phyloP scores from a whole-genome alignment of 208 protist species.

The Trypanosoma melophagium region DNA sequence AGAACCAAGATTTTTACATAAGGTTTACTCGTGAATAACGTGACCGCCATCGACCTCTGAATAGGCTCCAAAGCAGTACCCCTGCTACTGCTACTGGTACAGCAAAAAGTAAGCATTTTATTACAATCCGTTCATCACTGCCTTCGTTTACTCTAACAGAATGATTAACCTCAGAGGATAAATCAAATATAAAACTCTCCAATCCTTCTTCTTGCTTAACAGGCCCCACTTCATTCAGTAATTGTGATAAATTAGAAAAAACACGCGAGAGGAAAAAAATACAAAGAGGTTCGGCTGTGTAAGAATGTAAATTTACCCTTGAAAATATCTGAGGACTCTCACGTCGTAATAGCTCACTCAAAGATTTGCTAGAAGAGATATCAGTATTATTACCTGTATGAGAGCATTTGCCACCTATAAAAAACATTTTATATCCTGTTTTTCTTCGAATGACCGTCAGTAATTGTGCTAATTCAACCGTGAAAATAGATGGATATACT shows the following conservation, averaged over 20 bases:
- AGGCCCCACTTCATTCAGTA: conserved; percentile 6
- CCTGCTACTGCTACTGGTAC: no score
- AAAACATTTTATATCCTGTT: conserved; percentile 13
- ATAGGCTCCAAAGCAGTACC: no score
- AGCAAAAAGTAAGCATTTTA: no score
- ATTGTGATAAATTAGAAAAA: conserved; percentile 10
- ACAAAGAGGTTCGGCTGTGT: conserved; percentile 23
- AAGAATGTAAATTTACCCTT: conserved; percentile 16
- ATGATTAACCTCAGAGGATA: neutral
- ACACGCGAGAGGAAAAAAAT: conserved; percentile 23
- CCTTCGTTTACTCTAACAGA: neutral
- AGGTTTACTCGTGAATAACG: no score
- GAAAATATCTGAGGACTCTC: neutral
- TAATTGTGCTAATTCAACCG: conserved; percentile 3
- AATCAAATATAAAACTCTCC: conserved; percentile 7
- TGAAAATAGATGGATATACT: conserved; percentile 34
- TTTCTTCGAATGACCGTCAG: conserved; percentile 18
- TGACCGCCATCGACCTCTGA: no score
- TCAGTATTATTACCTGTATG: neutral
- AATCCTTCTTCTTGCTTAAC: neutral
- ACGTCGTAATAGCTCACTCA: conserved; percentile 1
- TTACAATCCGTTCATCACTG: no score
- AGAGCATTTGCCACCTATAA: conserved; percentile 4
- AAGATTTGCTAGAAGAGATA: neutral
- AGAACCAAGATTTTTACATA: no score